Evolutionary conservation across 164 flowering plant genomes (phyloP), one percentile per base, ranked within the genome.

Genomic region (Magnolia officinalis): DNA sequence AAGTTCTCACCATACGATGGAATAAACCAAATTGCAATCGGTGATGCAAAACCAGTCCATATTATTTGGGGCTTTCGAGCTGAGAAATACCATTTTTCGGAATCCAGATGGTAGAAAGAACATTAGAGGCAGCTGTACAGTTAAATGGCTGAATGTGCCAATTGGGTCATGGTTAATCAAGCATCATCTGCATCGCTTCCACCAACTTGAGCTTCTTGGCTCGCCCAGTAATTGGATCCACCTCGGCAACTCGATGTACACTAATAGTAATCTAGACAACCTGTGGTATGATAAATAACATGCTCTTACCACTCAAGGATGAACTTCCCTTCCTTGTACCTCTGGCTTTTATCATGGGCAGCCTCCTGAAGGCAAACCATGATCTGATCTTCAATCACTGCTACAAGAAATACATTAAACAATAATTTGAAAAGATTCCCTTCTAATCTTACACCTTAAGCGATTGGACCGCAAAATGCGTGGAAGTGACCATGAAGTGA

Each of bases 201-300:
- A 67, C 84, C 85, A 74, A 83, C 75, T 50, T 84, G 88, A 29
- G 90, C 81, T 83, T 84, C 96, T 77, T 83, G 88, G 78, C 79
- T 83, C 16, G 71, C 82, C 92, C 90, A 89, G 79, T 86, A 87
- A 77, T 84, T 80, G 88, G 83, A 87, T 81, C 91, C 98, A 16
- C 71, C 37, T 31, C 4, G 63, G 37, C 4, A 31, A 31, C 37
- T 31, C 4, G 37, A 31, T 31, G 37, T 31, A 31, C 37, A 31
- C 37, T 31, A 31, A 31, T 59, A 31, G 37, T 31, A 31, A 49
- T 50, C 45, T 20, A 18, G 26, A n/a, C 8, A 67, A 31, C 4
- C 37, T 1, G 37, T 31, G 37, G 37, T 31, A 31, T 31, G 37
- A 31, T 31, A 31, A 31, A 20, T 19, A 31, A 31, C 37, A 31